Evolutionary conservation across 192 early-diverging fungal genomes (phyloP).

Genomic region (Coemansia sp.): DNA sequence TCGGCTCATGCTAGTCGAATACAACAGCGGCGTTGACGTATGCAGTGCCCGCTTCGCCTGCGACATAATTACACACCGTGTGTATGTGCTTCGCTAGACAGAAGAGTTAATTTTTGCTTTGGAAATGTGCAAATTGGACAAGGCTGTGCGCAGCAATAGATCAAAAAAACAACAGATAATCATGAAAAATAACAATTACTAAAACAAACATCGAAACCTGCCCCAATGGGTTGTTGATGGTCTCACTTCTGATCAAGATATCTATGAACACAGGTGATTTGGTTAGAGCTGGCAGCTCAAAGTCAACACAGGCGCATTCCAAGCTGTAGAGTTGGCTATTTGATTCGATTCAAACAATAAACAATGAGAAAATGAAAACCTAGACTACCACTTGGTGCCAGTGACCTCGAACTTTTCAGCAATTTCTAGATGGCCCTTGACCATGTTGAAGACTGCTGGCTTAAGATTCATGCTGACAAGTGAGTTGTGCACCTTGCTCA

Average conservation of each 20-base stretch:
- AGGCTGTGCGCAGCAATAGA: not conserved
- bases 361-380: constrained; percentile 4
- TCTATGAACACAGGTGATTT: too few relatives aligned
- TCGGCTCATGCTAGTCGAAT: constrained; percentile 45
- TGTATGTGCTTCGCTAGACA: not conserved
- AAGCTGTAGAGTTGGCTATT: too few relatives aligned
- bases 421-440: constrained; percentile 69
- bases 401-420: constrained; percentile 73
- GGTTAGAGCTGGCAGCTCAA: too few relatives aligned
- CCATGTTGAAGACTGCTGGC: constrained; percentile 69
- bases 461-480: constrained; percentile 87
- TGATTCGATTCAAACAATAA: not conserved
- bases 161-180: not conserved
- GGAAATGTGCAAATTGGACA: not conserved
- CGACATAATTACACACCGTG: not conserved
- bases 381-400: constrained; percentile 62
- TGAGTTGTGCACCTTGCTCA: constrained; percentile 90
- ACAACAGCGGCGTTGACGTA: constrained; percentile 42
- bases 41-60: constrained; percentile 15
- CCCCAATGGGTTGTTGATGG: too few relatives aligned
- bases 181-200: not conserved
- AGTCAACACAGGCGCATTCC: too few relatives aligned
- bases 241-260: too few relatives aligned
- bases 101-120: not conserved
- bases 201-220: not conserved